These are phyloP conservation scores for Urochloa ruziziensis DNA, from an alignment of 176 grass and related monocot genomes.

Conservation along the genomic window DNA sequence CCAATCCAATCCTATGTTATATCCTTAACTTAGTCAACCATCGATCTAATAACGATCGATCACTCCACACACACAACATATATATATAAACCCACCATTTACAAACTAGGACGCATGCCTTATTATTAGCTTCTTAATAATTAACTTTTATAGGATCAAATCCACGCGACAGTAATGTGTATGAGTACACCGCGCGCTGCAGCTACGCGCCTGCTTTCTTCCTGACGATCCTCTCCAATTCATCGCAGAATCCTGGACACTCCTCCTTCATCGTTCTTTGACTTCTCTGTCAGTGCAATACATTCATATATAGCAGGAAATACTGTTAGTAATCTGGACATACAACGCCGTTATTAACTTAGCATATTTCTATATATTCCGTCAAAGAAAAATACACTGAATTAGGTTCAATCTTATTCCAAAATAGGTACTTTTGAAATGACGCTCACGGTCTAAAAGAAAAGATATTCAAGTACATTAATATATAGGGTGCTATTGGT, in stretches of 20 bases:
- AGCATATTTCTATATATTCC: neutral
- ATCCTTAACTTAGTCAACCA: neutral
- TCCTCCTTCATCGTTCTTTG: conserved; percentile 22
- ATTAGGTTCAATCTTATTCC: neutral
- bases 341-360: neutral
- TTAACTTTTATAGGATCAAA: neutral
- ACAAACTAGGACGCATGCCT: neutral
- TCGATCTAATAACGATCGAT: neutral
- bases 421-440: neutral
- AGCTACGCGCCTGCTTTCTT: conserved; percentile 14
- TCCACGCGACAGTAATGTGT: neutral
- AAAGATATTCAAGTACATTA: neutral
- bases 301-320: neutral
- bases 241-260: conserved; percentile 28
- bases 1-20: neutral
- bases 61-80: neutral
- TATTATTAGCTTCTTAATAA: neutral
- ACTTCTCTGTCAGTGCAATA: conserved; percentile 34
- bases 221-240: conserved; percentile 30
- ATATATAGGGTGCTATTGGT: neutral
- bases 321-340: neutral
- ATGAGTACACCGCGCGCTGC: neutral
- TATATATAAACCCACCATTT: neutral
- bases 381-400: neutral
- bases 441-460: neutral